Evolutionary conservation across 2,329 filamentous ascomycete genomes (phyloP).

Genomic region (Microsporum canis): DNA sequence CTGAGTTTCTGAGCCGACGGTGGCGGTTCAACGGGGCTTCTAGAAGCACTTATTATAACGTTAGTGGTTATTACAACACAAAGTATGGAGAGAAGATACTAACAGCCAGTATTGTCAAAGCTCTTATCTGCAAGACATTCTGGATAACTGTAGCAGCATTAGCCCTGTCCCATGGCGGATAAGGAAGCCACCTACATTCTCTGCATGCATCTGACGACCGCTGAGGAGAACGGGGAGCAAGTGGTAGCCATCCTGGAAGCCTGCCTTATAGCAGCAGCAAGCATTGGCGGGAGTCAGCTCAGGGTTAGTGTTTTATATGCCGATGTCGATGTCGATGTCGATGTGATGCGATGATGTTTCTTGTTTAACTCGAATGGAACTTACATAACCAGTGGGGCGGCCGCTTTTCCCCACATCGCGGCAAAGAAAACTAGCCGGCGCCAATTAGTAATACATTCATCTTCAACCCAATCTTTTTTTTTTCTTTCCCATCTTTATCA

Average conservation of each 20-base stretch:
- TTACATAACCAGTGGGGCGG: neutral
- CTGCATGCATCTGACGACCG: constrained; percentile 67
- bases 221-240: constrained; percentile 50
- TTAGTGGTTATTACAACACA: neutral
- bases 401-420: neutral
- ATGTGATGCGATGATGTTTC: neutral
- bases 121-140: constrained; percentile 76
- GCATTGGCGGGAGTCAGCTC: constrained; percentile 6
- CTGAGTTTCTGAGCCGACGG: constrained; percentile 51
- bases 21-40: constrained; percentile 54
- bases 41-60: constrained; percentile 46
- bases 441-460: neutral
- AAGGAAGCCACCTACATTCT: constrained; percentile 49
- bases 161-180: neutral
- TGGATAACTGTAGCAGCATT: constrained; percentile 55
- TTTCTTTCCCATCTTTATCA: neutral
- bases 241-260: constrained; percentile 18
- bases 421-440: neutral
- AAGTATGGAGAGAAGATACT: constrained; percentile 14
- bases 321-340: neutral
- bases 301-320: neutral
- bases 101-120: constrained; percentile 90
- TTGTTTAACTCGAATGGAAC: neutral
- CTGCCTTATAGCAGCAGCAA: constrained; percentile 8
- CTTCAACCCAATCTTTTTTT: neutral